phyloP scores from a whole-genome alignment of 2,329 filamentous ascomycete genomes.

The Diaporthe vaccinii region DNA sequence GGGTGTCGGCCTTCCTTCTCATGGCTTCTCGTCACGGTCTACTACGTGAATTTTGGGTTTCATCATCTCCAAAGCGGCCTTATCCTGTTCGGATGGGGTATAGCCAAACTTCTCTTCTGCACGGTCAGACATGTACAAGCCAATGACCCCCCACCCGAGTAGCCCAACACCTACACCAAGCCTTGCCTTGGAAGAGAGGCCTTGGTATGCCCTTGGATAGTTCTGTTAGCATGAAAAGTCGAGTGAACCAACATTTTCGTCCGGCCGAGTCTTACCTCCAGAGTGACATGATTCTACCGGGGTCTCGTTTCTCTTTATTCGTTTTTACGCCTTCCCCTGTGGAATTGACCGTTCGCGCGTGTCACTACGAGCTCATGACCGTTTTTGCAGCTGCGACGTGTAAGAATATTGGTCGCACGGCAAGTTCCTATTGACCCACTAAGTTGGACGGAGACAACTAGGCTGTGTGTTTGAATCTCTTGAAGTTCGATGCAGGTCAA shows the following conservation, averaged over 20 bases:
- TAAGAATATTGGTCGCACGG: not conserved
- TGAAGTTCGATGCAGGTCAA: not conserved
- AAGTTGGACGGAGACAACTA: not conserved
- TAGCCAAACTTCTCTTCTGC: slow-evolving; percentile 81
- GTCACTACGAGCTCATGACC: slow-evolving; percentile 5
- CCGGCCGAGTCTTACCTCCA: slow-evolving; percentile 26
- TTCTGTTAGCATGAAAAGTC: slow-evolving; percentile 14
- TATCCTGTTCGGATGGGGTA: slow-evolving; percentile 80
- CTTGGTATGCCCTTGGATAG: slow-evolving; percentile 73
- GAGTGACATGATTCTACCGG: slow-evolving; percentile 34
- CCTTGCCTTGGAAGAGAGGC: slow-evolving; percentile 78
- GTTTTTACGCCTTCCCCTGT: no score
- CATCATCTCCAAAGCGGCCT: slow-evolving; percentile 72
- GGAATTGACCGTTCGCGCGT: not conserved
- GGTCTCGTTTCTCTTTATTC: not conserved
- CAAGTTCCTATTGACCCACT: not conserved
- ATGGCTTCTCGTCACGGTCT: slow-evolving; percentile 58
- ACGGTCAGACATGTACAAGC: slow-evolving; percentile 79
- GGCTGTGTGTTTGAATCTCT: not conserved
- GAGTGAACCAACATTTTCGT: not conserved
- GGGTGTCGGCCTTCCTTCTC: slow-evolving; percentile 8
- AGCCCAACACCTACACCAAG: slow-evolving; percentile 79
- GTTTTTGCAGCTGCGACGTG: not conserved
- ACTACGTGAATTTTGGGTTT: slow-evolving; percentile 74
- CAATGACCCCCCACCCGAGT: slow-evolving; percentile 81